Base-by-base conservation (phyloP, 2,329 filamentous ascomycete genomes). In the Aspergillus alliaceus region DNA sequence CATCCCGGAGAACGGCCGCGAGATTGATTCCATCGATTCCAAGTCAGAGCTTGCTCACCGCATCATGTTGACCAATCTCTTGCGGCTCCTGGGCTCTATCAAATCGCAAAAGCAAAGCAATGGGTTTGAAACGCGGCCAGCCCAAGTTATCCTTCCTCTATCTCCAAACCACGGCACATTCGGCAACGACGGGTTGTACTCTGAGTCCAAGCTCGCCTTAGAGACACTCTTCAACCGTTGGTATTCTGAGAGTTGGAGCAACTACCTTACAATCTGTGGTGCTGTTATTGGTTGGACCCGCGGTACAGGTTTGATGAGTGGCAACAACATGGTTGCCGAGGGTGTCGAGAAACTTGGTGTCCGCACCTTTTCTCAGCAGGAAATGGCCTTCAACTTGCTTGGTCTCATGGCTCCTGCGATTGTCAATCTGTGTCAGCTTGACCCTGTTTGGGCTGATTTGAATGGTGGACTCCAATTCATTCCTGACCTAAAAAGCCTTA, bases 151-250 rank as follows among this genome's bases (percentile, higher is more conserved):
- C 60, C 84, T 99, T 25, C 95, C 95, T 47, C 83, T 99, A 8
- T 99, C 95, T 2, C 95, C 95, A 58, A 99, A 99, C 80, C 96
- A 99, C 78, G 95, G 95, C 65, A 99, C 93, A 31, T 99, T 99
- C 68, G 95, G 95, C 71, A 97, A 91, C 73, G 95, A 99, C 68
- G 95, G 95, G 80, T 85, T 99, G 49, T 99, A 99, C 80, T 96
- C 95, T 6, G 95, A 99, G 79, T 98, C 95, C 48, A 99, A 99
- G 81, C 88, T 99, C 58, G 95, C 89, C 42, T 84, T 99, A 8
- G 95, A 99, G 82, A 98, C 95, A 4, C 85, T 99, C 35, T 98
- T 99, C 86, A 97, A 96, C 80, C 86, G 95, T 66, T 99, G 95
- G 95, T 90, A 96, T 77, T 96, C 95, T 0, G 95, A 99, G 80